Base-by-base conservation (phyloP, 2,329 filamentous ascomycete genomes). In the Monilinia laxa region DNA sequence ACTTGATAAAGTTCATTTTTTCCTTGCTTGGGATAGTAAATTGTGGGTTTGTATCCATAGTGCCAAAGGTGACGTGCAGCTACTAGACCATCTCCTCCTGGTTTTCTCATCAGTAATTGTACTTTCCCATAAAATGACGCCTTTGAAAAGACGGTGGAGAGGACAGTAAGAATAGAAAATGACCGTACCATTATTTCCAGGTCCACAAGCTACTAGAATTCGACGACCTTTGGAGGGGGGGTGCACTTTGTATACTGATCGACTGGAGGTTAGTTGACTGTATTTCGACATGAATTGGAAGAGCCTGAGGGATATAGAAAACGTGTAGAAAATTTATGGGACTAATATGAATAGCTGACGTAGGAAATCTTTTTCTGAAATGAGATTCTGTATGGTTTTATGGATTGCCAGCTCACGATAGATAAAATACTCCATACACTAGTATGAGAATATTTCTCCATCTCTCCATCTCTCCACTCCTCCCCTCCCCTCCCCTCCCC, bases 1-100 rank as follows among this genome's bases (percentile, higher is more conserved):
- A 92, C 91, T 81, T 91, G 86, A 76, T 97, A 98, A 4, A 98
- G 83, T 59, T 97, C 93, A 71, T 93, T 94, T 76, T 94, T 95
- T 77, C 89, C 89, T 65, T 92, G 87, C 78, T 98, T 98, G 0
- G 95, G 95, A 75, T 96, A 98, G 81, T 95, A 98, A 55, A 99
- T 83, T 11, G 87, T 90, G 4, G 94, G 93, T 31, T 86, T 85
- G 79, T 98, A 99, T 69, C 95, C 94, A 77, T 96, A 98, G 76
- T 97, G 91, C 76, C 87, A 87, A 6, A 99, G 85, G 78, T 99
- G 95, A 35, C 95, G 88, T 64, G 95, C 95, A 58, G 94, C 93
- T 38, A 99, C 95, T 3, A 99, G 86, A 2, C 95, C 95, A 78
- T 99, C 95, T 49, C 95, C 95, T 69, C 95, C 92, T 93, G 53